Evolutionary conservation across 2,329 filamentous ascomycete species (phyloP).

Genomic region (Grosmannia huntii): DNA sequence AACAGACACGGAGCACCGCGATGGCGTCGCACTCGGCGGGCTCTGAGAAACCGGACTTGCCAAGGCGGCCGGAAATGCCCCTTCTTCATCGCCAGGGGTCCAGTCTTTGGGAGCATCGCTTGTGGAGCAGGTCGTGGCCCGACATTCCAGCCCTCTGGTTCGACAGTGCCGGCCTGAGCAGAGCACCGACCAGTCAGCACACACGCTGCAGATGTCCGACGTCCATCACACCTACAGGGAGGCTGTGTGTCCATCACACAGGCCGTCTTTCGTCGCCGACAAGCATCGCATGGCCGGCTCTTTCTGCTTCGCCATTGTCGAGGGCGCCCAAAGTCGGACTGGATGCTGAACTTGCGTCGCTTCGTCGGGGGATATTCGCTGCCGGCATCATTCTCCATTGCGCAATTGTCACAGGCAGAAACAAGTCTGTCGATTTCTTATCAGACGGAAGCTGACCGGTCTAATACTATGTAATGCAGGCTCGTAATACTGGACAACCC

Average conservation of each 20-base stretch:
- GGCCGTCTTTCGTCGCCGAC: constrained; percentile 10
- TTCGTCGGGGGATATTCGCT: constrained; percentile 1
- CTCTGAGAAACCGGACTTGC: not conserved
- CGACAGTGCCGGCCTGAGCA: constrained; percentile 3
- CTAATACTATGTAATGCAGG: no score
- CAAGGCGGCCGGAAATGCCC: not conserved
- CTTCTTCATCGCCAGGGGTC: no score
- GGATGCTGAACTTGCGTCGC: constrained; percentile 10
- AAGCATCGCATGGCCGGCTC: constrained; percentile 11
- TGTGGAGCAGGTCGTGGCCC: not conserved
- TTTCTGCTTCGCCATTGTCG: constrained; percentile 11
- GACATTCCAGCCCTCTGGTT: constrained; percentile 4
- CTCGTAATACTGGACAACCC: not conserved
- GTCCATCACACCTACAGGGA: constrained; percentile 5
- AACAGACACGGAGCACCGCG: not conserved
- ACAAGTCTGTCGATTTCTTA: not conserved
- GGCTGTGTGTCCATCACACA: constrained; percentile 9
- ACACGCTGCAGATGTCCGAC: not conserved
- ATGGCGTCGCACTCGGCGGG: not conserved
- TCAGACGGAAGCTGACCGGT: not conserved
- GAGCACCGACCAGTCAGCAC: not conserved
- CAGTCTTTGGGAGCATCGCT: not conserved
- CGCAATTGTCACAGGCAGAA: no score
- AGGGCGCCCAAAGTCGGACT: constrained; percentile 8
- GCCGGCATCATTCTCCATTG: not conserved